Conservation (phyloP, 345 rosid species). For the Aquilaria sinensis region DNA sequence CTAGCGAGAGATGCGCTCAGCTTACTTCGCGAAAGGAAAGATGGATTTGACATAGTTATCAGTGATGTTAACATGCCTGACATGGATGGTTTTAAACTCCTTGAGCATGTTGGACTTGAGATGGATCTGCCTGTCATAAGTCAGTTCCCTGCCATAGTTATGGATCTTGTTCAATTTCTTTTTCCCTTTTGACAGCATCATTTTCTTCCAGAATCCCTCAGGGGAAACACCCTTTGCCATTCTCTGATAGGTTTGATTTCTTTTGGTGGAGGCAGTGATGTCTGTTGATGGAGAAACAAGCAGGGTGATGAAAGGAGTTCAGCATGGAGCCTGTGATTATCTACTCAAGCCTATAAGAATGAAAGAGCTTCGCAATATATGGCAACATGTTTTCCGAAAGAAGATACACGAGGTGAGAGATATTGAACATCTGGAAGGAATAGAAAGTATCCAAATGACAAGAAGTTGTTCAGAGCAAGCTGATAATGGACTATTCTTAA, state of each 20-base stretch:
- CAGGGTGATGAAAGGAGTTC: slow-evolving; percentile 91
- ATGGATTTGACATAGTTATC: slow-evolving; percentile 86
- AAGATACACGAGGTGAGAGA: slow-evolving; percentile 77
- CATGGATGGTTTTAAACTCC: slow-evolving; percentile 97
- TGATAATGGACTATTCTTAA: slow-evolving; percentile 39
- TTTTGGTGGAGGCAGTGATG: slow-evolving; percentile 60
- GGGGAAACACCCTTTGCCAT: background rate
- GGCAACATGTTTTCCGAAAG: slow-evolving; percentile 94
- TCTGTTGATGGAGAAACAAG: slow-evolving; percentile 95
- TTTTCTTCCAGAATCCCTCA: slow-evolving; percentile 8
- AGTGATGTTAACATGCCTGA: slow-evolving; percentile 99
- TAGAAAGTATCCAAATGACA: slow-evolving; percentile 44
- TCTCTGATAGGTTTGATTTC: slow-evolving; percentile 19
- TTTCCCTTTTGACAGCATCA: slow-evolving; percentile 7
- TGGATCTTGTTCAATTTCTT: slow-evolving; percentile 8
- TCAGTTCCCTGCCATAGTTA: slow-evolving; percentile 36
- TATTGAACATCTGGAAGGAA: slow-evolving; percentile 50
- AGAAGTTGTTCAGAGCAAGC: slow-evolving; percentile 42
- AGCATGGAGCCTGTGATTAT: slow-evolving; percentile 96
- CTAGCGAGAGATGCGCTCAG: slow-evolving; percentile 84
- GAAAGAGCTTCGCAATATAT: slow-evolving; percentile 95
- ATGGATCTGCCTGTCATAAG: slow-evolving; percentile 97
- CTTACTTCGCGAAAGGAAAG: slow-evolving; percentile 80
- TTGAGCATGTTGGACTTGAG: slow-evolving; percentile 92
- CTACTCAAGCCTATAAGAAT: slow-evolving; percentile 93